Evolutionary conservation across 1,284 basidiomycete genomes (phyloP), one percentile per base, ranked within the genome.

Genomic region (Sanghuangporus baumii): DNA sequence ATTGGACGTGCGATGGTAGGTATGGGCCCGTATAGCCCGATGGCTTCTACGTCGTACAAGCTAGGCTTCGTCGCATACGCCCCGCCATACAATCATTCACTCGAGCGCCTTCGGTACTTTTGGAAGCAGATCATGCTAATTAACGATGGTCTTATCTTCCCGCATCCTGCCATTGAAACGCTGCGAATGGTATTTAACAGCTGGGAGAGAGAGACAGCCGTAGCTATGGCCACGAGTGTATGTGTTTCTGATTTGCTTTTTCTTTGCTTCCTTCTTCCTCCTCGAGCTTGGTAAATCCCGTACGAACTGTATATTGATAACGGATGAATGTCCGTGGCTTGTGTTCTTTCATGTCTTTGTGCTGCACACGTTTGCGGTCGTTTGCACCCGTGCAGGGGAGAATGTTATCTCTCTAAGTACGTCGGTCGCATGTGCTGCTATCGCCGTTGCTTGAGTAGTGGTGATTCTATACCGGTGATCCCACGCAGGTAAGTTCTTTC

Each of bases 181-280:
- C n/a, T 31, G 48, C 18, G 26, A 23, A 76, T 18, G 68, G 74
- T 20, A 69, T 78, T 11, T 73, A 77, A 64, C 73, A 76, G 57
- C 61, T 78, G 2, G 76, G 78, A 6, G 77, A 76, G 78, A 6
- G 77, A 46, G 20, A 74, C 77, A 26, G 71, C 71, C 8, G 75
- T 75, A 2, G 77, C 76, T 2, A 73, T 79, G 62, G 74, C 74
- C 12, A 79, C 77, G 20, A 70, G 78, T 9, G 78, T 78, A 68
- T 60, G 65, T 34, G 55, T 18, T 52, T 31, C 26, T 31, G 26
- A 31, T 31, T 31, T 5, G 26, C 26, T 31, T 5, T 31, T 31
- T 31, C 26, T 31, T 31, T 31, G 26, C 26, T 46, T 41, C 20
- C n/a, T 46, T 6, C 52, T 38, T 37, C 60, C 34, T 55, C 51